A percentile compares a stretch with the other conserved stretches of the same genome.
Evolutionary conservation across 495 filamentous ascomycete species (phyloP).

Genomic region (Aspergillus affinis): DNA sequence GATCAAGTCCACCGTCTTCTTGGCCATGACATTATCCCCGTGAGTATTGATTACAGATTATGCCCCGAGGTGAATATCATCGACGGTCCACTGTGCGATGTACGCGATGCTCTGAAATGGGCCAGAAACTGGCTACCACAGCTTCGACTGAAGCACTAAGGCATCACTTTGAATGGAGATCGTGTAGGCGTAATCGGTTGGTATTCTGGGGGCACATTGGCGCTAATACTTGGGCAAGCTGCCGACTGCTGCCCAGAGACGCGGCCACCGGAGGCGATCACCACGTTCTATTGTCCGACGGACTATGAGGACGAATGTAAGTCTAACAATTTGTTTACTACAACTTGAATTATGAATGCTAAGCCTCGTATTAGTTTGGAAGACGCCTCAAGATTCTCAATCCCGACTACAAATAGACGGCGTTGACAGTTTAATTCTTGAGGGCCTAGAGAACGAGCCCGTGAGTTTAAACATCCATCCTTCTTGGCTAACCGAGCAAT

Average conservation of each 20-base stretch:
- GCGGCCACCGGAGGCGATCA: slow-evolving; percentile 45
- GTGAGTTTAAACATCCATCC: no score
- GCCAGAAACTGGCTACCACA: slow-evolving; percentile 39
- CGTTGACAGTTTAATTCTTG: no score
- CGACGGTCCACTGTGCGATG: slow-evolving; percentile 54
- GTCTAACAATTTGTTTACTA: no score
- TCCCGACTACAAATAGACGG: no score
- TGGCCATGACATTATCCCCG: slow-evolving; percentile 46
- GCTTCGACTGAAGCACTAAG: slow-evolving; percentile 19
- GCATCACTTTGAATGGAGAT: slow-evolving; percentile 34
- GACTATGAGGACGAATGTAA: slow-evolving; percentile 47
- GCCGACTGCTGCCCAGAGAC: slow-evolving; percentile 24
- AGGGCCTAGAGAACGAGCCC: no score
- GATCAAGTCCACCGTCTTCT: slow-evolving; percentile 43
- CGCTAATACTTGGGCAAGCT: slow-evolving; percentile 49
- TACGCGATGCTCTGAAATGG: slow-evolving; percentile 48
- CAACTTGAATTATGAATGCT: no score
- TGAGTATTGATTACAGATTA: slow-evolving; percentile 57
- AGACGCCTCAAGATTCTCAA: no score
- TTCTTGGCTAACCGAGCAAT: no score
- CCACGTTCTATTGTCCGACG: slow-evolving; percentile 54
- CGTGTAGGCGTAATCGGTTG: slow-evolving; percentile 53
- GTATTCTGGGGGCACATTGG: slow-evolving; percentile 56
- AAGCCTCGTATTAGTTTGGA: no score
- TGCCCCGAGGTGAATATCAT: slow-evolving; percentile 51